Evolutionary conservation across 495 filamentous ascomycete genomes (phyloP), one percentile per base, ranked within the genome.

Genomic region (Jackrogersella minutella): DNA sequence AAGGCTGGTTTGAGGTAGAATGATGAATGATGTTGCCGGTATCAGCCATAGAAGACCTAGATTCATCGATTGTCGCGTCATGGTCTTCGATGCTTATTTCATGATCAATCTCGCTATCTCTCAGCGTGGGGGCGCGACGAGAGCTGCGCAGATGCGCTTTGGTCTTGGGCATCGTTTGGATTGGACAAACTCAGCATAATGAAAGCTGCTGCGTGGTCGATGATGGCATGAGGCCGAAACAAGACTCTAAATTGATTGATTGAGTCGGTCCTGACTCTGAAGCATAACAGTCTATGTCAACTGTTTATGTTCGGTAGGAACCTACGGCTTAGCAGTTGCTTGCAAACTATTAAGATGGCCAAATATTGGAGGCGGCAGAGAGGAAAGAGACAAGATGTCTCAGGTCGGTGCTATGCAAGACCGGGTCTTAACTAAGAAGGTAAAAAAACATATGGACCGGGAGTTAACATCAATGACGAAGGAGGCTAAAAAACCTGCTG

Each of bases 41-140:
- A 31, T 58, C 43, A 9, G 43, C 16, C 14, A 41, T 68, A 17
- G 22, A 34, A 62, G 63, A 49, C 17, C 55, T 34, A 55, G 76
- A 37, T 41, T 76, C 43, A 75, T 78, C 59, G 17, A 44, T 36
- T 0, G 19, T 17, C 11, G 24, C 39, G 13, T 59, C 37, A 16
- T 53, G 78, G 72, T 89, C 84, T 60, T 86, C 76, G 14, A 90
- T 81, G 39, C 57, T 73, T 63, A 90, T 90, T 72, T 85, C 82
- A 72, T 87, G 86, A 56, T 89, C 87, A 66, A 85, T 85, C 66
- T 87, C 82, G 64, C 74, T 79, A 64, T 84, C 82, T 68, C 79
- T 78, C 46, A 82, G 77, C 24, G 77, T 73, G 55, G 77, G 69
- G 11, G 74, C 79, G 70, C 83, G 83, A 68, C 82, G 82, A 58